Conservation (phyloP, 1,284 basidiomycete species). For the Naganishia cerealis region DNA sequence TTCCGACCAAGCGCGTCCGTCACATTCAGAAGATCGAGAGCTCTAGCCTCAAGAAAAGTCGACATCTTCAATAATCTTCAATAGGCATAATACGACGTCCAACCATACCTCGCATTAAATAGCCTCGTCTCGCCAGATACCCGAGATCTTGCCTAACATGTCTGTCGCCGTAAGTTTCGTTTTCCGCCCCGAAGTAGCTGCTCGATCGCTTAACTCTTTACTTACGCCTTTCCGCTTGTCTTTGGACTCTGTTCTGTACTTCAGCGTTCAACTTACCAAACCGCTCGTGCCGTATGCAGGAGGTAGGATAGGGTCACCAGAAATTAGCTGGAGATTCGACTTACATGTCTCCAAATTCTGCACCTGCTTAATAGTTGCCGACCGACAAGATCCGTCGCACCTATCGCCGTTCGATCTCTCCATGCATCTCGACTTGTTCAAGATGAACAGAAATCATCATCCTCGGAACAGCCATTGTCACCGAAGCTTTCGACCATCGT, state of each 20-base stretch:
- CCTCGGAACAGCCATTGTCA: conserved; percentile 27
- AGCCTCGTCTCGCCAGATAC: background rate
- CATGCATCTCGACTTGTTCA: conserved; percentile 22
- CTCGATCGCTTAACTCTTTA: background rate
- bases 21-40: conserved; percentile 21
- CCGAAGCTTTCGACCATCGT: conserved; percentile 79
- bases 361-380: conserved; percentile 3
- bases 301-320: conserved; percentile 2
- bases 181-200: background rate
- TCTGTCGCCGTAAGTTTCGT: conserved; percentile 15
- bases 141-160: background rate
- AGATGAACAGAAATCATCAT: conserved; percentile 26
- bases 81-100: background rate
- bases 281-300: conserved; percentile 27
- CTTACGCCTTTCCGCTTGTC: conserved; percentile 4
- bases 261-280: conserved; percentile 28
- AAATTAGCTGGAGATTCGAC: background rate
- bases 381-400: conserved; percentile 21
- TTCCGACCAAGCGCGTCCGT: conserved; percentile 19
- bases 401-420: conserved; percentile 20
- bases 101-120: background rate
- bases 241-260: background rate
- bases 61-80: conserved; percentile 4
- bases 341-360: background rate
- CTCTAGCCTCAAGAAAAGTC: conserved; percentile 23